A percentile compares a stretch with the other conserved stretches of the same genome.
Conservation (phyloP, 805 yeast species). For the Yamadazyma nakazawae region DNA sequence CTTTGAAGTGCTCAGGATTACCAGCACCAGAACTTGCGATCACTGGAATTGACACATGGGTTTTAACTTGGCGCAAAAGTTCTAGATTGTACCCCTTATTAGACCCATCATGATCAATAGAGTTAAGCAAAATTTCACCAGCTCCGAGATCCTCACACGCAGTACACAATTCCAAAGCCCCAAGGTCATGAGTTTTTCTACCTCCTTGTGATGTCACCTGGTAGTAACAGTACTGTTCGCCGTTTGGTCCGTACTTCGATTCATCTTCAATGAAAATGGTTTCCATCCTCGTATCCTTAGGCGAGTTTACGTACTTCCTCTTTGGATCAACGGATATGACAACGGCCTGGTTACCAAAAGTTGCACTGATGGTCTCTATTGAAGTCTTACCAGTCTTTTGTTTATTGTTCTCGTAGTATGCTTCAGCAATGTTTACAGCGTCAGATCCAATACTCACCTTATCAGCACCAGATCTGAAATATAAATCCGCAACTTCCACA, state of each 20-base stretch:
- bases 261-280: conserved; percentile 59
- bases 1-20: conserved; percentile 81
- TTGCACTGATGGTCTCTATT: conserved; percentile 86
- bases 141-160: conserved; percentile 95
- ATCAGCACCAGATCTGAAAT: conserved; percentile 96
- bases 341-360: conserved; percentile 96
- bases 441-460: conserved; percentile 98
- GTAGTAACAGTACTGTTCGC: conserved; percentile 87
- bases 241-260: conserved; percentile 66
- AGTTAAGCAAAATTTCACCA: conserved; percentile 89
- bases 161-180: conserved; percentile 82
- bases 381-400: conserved; percentile 74
- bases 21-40: conserved; percentile 99
- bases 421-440: conserved; percentile 89
- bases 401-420: conserved; percentile 58
- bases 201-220: conserved; percentile 98
- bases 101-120: conserved; percentile 96
- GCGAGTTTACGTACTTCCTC: conserved; percentile 68
- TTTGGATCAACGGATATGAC: conserved; percentile 98
- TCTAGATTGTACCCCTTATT: conserved; percentile 93
- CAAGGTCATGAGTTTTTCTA: conserved; percentile 77
- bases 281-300: conserved; percentile 57
- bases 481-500: conserved; percentile 82
- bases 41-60: conserved; percentile 80
- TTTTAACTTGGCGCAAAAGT: conserved; percentile 72